A percentile compares a stretch with the other conserved stretches of the same genome.
Evolutionary conservation across 768 basidiomycete genomes (phyloP).

Genomic region (Tulasnella calospora): DNA sequence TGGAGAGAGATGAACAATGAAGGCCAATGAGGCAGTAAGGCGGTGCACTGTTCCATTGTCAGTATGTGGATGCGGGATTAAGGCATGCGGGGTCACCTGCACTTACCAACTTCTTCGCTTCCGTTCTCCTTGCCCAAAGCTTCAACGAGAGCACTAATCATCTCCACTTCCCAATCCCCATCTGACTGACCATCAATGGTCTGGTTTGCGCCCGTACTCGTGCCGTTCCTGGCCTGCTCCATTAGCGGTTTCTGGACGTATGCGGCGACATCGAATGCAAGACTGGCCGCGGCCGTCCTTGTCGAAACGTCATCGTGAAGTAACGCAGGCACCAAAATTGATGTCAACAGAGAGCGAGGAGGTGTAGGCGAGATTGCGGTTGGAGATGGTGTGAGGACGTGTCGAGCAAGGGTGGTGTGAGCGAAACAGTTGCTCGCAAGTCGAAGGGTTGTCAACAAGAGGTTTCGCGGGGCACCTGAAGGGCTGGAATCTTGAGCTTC

Average conservation of each 20-base stretch:
- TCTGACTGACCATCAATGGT: slow-evolving; percentile 43
- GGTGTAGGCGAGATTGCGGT: background rate
- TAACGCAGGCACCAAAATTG: slow-evolving; percentile 54
- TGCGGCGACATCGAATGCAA: slow-evolving; percentile 71
- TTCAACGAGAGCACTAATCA: slow-evolving; percentile 77
- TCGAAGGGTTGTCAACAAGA: slow-evolving; percentile 59
- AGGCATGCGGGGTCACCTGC: background rate
- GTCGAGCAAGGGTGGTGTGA: slow-evolving; percentile 39
- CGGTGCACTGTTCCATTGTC: slow-evolving; percentile 59
- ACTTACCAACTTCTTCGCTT: slow-evolving; percentile 77
- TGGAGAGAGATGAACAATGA: slow-evolving; percentile 72
- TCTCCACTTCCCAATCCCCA: slow-evolving; percentile 63
- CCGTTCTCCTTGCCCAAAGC: slow-evolving; percentile 64
- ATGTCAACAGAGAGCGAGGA: slow-evolving; percentile 42
- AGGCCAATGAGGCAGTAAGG: slow-evolving; percentile 68
- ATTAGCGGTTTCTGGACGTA: slow-evolving; percentile 60
- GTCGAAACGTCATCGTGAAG: slow-evolving; percentile 64
- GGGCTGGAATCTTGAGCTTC: background rate
- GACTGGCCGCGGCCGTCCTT: slow-evolving; percentile 72
- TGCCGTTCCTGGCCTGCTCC: slow-evolving; percentile 33
- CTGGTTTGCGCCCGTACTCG: background rate
- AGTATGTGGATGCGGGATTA: background rate
- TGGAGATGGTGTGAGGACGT: slow-evolving; percentile 37
- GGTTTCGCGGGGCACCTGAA: slow-evolving; percentile 44
- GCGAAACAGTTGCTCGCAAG: slow-evolving; percentile 66